phyloP scores from a whole-genome alignment of 352 stramenopile genomes.

The Globisporangium cederbergense region DNA sequence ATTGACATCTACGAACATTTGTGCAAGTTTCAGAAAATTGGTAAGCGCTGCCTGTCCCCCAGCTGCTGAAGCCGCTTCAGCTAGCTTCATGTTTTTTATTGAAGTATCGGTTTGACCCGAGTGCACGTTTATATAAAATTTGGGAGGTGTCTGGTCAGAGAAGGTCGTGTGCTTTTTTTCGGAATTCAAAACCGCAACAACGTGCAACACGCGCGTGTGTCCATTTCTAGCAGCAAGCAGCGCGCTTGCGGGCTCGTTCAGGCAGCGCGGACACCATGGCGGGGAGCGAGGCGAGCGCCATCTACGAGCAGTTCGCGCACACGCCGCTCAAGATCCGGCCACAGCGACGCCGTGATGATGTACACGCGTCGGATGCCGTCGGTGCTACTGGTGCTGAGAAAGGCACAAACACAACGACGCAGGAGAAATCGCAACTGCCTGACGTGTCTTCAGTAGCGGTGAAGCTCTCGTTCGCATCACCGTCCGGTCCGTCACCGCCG shows the following conservation, averaged over 20 bases:
- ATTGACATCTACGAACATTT: too few species aligned
- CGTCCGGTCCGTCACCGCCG: conserved; percentile 14
- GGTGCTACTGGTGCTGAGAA: neutral
- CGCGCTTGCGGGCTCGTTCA: neutral
- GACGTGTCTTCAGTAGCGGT: neutral
- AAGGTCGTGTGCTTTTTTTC: neutral
- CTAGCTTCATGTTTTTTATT: too few species aligned
- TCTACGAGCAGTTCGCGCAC: conserved; percentile 45
- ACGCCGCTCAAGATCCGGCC: conserved; percentile 44
- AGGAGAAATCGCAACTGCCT: conserved; percentile 11
- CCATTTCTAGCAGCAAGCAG: conserved; percentile 1
- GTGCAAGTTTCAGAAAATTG: too few species aligned
- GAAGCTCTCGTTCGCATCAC: conserved; percentile 8
- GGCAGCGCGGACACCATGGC: conserved; percentile 18
- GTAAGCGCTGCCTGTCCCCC: too few species aligned
- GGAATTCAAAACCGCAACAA: conserved; percentile 5
- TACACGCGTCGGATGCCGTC: neutral
- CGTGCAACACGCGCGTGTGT: neutral
- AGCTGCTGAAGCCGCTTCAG: too few species aligned
- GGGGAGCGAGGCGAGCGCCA: conserved; percentile 24
- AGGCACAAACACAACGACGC: neutral
- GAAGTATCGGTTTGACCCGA: too few species aligned
- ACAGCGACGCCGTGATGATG: neutral
- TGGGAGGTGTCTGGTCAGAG: too few species aligned
- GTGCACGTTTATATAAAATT: too few species aligned